These are phyloP conservation scores for Aureobasidium subglaciale DNA, from an alignment of 2,329 filamentous ascomycete species.

Conservation along the genomic window DNA sequence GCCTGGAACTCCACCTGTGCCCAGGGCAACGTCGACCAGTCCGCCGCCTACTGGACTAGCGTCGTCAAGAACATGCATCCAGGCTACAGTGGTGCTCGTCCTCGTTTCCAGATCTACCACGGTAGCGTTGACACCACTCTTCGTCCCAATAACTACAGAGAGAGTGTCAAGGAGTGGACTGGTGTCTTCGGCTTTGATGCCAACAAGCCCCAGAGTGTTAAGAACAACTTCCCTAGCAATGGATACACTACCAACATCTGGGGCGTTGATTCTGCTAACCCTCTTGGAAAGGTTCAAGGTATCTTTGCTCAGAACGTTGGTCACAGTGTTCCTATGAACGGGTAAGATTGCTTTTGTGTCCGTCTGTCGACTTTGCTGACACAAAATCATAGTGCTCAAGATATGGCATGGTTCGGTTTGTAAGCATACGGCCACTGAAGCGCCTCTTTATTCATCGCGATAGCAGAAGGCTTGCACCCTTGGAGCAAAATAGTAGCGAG, in stretches of 20 bases:
- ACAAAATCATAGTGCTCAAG: neutral
- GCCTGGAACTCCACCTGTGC: constrained; percentile 50
- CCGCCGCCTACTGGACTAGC: constrained; percentile 43
- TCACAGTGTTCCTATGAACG: constrained; percentile 30
- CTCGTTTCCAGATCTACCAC: constrained; percentile 53
- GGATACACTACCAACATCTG: constrained; percentile 28
- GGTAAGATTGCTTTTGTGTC: neutral
- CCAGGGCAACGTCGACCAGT: constrained; percentile 39
- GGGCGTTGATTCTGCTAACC: constrained; percentile 19
- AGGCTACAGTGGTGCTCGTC: constrained; percentile 43
- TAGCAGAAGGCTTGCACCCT: neutral
- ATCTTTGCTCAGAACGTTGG: constrained; percentile 31
- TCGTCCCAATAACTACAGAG: constrained; percentile 48
- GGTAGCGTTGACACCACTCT: constrained; percentile 44
- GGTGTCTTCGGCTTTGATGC: constrained; percentile 38
- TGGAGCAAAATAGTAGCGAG: neutral
- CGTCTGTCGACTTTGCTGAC: neutral
- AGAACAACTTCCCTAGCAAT: constrained; percentile 26
- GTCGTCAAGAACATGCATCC: constrained; percentile 44
- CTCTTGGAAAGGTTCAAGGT: constrained; percentile 24
- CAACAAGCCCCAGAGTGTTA: constrained; percentile 26
- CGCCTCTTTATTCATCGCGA: neutral
- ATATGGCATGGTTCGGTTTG: constrained; percentile 8
- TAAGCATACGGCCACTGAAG: neutral
- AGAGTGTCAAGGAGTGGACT: constrained; percentile 52